Base-by-base conservation (phyloP, 108 stramenopile genomes). In the Fistulifera pelliculosa region DNA sequence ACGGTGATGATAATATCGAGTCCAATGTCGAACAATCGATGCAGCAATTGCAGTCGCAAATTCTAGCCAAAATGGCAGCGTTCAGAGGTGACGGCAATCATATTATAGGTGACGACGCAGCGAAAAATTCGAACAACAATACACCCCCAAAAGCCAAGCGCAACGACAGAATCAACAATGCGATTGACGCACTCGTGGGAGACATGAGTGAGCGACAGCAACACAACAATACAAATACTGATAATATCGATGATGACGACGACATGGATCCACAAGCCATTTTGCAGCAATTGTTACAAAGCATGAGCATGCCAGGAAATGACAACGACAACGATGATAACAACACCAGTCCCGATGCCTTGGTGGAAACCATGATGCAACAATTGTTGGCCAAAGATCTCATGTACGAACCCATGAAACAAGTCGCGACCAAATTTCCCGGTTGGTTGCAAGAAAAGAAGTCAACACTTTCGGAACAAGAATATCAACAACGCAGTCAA, bases 391-490 rank as follows among this genome's bases (percentile, higher is more conserved):
- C 85, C 49, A 88, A 79, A 59, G 95, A 96, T 24, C 62, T 94
- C 56, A 94, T 98, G 95, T 96, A 95, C 74, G 94, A 95, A 58
- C 95, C 97, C 27, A 90, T 94, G 74, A 89, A 89, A 61, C 59
- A 87, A 56, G 88, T 92, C 54, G 75, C 70, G 28, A 74, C 80
- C n/a, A 74, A 81, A 59, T 99, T 87, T 64, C 96, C 96, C 7
- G 68, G 62, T 28, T 97, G 95, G 95, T 62, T 98, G n/a, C 89
- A 93, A 18, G 59, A 66, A 23, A 71, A 93, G 60, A 66, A 74
- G 27, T 60, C 53, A 0, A 42, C 27, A 8, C 41, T 94, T 17
- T 42, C 75, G 39, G 8, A 45, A 1, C 55, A 68, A 21, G 91
- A 95, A 47, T 94, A 86, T 48, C 27, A 51, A 22, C 61, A 56